Conservation (phyloP, 2,329 filamentous ascomycete genomes). For the Falciphora oryzae region DNA sequence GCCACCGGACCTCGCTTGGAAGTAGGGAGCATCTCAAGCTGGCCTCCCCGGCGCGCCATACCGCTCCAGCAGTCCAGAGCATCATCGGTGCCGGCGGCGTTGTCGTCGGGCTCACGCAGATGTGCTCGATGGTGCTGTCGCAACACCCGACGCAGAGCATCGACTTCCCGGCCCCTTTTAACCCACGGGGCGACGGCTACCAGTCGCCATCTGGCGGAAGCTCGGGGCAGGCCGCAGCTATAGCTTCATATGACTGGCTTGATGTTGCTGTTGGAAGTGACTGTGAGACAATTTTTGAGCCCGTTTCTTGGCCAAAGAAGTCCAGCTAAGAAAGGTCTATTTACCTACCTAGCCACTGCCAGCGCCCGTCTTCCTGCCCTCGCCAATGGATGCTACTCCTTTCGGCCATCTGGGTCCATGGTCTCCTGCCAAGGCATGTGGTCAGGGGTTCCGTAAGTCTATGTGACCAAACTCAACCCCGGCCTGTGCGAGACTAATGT, state of each 20-base stretch:
- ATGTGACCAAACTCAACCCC: neutral
- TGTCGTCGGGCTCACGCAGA: conserved; percentile 38
- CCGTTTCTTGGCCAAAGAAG: neutral
- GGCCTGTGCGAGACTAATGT: neutral
- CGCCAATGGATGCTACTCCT: neutral
- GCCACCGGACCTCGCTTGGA: conserved; percentile 47
- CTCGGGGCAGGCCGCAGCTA: conserved; percentile 1
- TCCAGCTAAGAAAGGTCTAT: neutral
- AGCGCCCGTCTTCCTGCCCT: neutral
- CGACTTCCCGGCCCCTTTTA: conserved; percentile 1
- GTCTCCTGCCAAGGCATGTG: neutral
- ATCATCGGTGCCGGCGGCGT: conserved; percentile 54
- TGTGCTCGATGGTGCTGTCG: conserved; percentile 1
- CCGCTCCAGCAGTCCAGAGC: conserved; percentile 46
- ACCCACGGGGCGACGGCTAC: conserved; percentile 1
- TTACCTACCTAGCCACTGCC: neutral
- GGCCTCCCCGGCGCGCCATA: conserved; percentile 41
- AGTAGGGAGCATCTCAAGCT: conserved; percentile 54
- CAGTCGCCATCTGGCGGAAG: neutral
- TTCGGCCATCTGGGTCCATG: neutral
- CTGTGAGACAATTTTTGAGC: neutral
- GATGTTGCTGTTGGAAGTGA: conserved; percentile 23
- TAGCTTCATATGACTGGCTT: conserved; percentile 20
- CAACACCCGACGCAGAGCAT: conserved; percentile 40
- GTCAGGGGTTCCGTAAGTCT: neutral